These are phyloP conservation scores for Clausena lansium DNA, from an alignment of 345 rosid genomes.

Conservation along the genomic window DNA sequence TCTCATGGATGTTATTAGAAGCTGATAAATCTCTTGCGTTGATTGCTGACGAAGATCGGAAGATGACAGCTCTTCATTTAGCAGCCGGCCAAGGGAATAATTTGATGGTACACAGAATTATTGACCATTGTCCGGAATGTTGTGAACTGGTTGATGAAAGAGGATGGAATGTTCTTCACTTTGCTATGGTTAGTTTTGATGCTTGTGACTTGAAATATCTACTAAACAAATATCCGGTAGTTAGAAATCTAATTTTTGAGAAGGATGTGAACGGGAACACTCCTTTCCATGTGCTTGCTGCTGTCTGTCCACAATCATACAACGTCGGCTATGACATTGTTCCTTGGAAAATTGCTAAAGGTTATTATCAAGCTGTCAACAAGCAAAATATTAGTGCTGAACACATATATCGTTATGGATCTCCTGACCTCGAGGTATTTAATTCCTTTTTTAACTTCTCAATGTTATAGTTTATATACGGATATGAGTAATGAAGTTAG, in stretches of 20 bases:
- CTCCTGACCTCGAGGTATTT: background rate
- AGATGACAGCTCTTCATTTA: background rate
- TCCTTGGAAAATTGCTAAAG: background rate
- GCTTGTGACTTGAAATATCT: fast-evolving
- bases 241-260: background rate
- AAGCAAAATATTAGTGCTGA: background rate
- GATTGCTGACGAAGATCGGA: background rate
- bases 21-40: background rate
- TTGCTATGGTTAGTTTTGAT: background rate
- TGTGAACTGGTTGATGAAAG: background rate
- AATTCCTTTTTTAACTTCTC: background rate
- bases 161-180: constrained; percentile 9
- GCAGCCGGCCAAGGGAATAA: background rate
- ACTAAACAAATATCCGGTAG: fast-evolving
- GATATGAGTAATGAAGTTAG: too few species aligned
- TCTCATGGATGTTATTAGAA: background rate
- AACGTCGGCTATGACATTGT: fast-evolving
- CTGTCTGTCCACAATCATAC: background rate
- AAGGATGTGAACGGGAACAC: background rate
- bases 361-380: background rate
- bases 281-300: background rate
- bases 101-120: fast-evolving
- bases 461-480: background rate
- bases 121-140: background rate
- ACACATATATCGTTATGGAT: background rate